Evolutionary conservation across 148 eudicot species (phyloP).

Genomic region (Chenopodium quinoa): DNA sequence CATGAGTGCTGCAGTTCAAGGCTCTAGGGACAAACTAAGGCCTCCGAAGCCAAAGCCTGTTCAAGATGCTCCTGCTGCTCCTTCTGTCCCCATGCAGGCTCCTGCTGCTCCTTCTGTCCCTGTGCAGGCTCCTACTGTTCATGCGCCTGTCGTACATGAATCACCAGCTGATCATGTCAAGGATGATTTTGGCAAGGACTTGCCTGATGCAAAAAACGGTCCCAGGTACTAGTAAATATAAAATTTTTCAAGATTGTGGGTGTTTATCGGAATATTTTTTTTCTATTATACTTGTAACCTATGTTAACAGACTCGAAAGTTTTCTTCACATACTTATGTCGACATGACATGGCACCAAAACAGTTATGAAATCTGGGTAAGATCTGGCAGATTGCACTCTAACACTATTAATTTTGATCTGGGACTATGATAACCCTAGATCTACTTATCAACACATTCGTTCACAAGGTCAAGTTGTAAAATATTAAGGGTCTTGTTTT

Average conservation of each 20-base stretch:
- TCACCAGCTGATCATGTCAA: constrained; percentile 40
- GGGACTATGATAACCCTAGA: too few relatives aligned
- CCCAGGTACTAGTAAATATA: constrained; percentile 38
- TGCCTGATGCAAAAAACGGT: constrained; percentile 55
- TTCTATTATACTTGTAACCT: too few relatives aligned
- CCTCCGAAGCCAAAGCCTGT: constrained; percentile 44
- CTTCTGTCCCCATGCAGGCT: constrained; percentile 25
- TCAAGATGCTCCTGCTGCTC: constrained; percentile 46
- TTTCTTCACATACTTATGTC: too few relatives aligned
- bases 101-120: constrained; percentile 27
- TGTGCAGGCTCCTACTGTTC: constrained; percentile 29
- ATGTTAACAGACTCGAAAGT: too few relatives aligned
- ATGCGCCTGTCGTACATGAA: constrained; percentile 35
- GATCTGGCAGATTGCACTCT: too few relatives aligned
- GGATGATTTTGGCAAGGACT: constrained; percentile 55
- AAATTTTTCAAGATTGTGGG: not conserved
- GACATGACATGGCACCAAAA: too few relatives aligned
- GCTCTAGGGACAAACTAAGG: constrained; percentile 63
- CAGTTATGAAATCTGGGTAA: too few relatives aligned
- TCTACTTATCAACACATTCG: too few relatives aligned
- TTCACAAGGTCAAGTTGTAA: too few relatives aligned
- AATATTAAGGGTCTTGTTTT: too few relatives aligned
- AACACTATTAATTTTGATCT: too few relatives aligned
- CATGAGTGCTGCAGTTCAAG: constrained; percentile 74
- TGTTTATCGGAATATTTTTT: not conserved